Conservation (phyloP, 2,329 filamentous ascomycete genomes). For the Fusarium sp. region DNA sequence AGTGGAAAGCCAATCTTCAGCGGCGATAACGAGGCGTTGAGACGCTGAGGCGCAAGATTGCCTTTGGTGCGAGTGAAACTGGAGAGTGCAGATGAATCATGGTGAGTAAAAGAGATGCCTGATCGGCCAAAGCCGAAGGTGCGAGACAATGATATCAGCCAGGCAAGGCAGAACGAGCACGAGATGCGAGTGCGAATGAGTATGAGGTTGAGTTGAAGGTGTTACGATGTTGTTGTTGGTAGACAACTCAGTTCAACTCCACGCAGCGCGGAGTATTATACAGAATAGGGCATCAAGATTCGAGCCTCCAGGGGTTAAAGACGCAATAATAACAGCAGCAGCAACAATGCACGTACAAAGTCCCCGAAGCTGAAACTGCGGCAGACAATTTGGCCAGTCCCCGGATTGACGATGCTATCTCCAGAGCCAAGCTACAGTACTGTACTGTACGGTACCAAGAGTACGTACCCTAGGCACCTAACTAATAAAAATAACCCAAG, state of each 20-base stretch:
- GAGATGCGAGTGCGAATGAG: slow-evolving; percentile 1
- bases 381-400: neutral
- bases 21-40: slow-evolving; percentile 21
- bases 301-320: slow-evolving; percentile 10
- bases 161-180: slow-evolving; percentile 18
- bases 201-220: slow-evolving; percentile 4
- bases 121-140: slow-evolving; percentile 33
- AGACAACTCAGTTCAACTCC: slow-evolving; percentile 1
- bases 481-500: neutral
- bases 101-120: slow-evolving; percentile 23
- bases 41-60: slow-evolving; percentile 19
- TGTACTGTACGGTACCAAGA: too few species aligned
- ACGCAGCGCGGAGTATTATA: slow-evolving; percentile 15
- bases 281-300: slow-evolving; percentile 28
- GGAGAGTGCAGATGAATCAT: slow-evolving; percentile 14
- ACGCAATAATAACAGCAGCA: neutral
- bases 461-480: too few species aligned
- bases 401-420: slow-evolving; percentile 4
- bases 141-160: neutral
- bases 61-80: slow-evolving; percentile 17
- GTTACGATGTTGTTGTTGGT: slow-evolving; percentile 13
- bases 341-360: slow-evolving; percentile 18
- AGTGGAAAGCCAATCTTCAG: slow-evolving; percentile 15
- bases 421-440: neutral
- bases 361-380: slow-evolving; percentile 23